Percentiles rank a stretch among this genome's conserved stretches.
Conservation (phyloP, 2,329 filamentous ascomycete genomes). For the Alternaria sp. region DNA sequence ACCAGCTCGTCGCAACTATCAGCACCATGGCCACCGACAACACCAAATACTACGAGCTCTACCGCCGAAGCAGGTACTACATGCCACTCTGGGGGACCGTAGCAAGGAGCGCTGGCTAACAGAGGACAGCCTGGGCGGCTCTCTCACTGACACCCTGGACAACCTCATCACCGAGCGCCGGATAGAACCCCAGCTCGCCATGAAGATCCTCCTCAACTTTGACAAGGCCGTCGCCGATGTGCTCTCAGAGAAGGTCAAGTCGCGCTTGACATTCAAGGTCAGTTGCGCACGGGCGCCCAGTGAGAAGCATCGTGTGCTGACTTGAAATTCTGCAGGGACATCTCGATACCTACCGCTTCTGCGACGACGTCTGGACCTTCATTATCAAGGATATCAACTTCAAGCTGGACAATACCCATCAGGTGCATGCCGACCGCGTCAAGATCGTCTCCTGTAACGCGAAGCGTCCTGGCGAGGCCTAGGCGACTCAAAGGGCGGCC, state of each 20-base stretch:
- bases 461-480: constrained; percentile 72
- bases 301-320: constrained; percentile 21
- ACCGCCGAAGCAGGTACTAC: constrained; percentile 92
- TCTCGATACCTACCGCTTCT: constrained; percentile 98
- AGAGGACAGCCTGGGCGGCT: constrained; percentile 78
- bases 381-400: constrained; percentile 99
- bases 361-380: constrained; percentile 99
- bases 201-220: constrained; percentile 97
- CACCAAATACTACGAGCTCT: constrained; percentile 85
- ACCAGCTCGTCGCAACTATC: constrained; percentile 15
- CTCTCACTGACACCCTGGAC: constrained; percentile 95
- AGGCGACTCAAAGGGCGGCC: constrained; percentile 22
- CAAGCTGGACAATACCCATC: constrained; percentile 85
- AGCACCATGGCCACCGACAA: constrained; percentile 49
- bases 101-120: constrained; percentile 33
- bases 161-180: constrained; percentile 92
- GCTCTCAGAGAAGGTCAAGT: constrained; percentile 89
- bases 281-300: constrained; percentile 22
- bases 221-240: constrained; percentile 92
- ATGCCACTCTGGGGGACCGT: constrained; percentile 12
- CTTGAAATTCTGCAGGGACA: constrained; percentile 70
- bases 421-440: constrained; percentile 85
- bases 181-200: constrained; percentile 96
- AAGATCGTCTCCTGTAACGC: constrained; percentile 99
- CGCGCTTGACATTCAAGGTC: constrained; percentile 94